These are phyloP conservation scores for Pelargonium fulgidum DNA, from an alignment of 441 rosid genomes.

Conservation along the genomic window DNA sequence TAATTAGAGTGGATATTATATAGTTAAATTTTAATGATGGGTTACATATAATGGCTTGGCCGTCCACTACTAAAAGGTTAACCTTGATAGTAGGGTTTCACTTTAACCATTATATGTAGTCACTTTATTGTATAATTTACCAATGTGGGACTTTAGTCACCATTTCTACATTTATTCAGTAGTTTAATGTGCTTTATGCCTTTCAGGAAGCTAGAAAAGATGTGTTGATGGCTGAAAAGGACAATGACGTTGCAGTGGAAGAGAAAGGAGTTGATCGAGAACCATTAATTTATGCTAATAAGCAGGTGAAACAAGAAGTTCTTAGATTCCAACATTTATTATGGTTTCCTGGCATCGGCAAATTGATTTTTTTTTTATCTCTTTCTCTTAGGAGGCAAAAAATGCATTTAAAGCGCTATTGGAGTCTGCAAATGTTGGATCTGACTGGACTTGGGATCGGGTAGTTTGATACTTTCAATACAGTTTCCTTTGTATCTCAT, in stretches of 20 bases:
- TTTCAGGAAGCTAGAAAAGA: constrained; percentile 48
- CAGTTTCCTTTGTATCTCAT: constrained; percentile 14
- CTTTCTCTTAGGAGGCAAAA: constrained; percentile 46
- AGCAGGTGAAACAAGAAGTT: constrained; percentile 41
- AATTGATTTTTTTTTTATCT: constrained; percentile 9
- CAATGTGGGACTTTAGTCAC: too few relatives aligned
- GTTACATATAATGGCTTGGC: too few relatives aligned
- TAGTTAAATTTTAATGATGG: neutral
- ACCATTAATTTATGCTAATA: constrained; percentile 44
- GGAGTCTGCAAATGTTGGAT: constrained; percentile 53
- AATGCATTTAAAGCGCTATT: constrained; percentile 56
- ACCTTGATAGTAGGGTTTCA: too few relatives aligned
- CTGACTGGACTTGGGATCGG: constrained; percentile 84
- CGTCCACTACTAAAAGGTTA: too few relatives aligned
- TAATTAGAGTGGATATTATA: neutral
- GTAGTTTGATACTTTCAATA: constrained; percentile 27
- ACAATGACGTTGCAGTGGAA: constrained; percentile 33
- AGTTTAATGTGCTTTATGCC: constrained; percentile 27
- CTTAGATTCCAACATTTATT: constrained; percentile 16
- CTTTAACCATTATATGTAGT: too few relatives aligned
- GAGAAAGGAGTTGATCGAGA: constrained; percentile 54
- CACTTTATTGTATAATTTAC: too few relatives aligned
- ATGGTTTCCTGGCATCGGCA: constrained; percentile 21
- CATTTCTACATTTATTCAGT: neutral
- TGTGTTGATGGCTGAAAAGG: constrained; percentile 37